Conservation (phyloP, 2,329 filamentous ascomycete genomes). For the Fusarium temperatum region DNA sequence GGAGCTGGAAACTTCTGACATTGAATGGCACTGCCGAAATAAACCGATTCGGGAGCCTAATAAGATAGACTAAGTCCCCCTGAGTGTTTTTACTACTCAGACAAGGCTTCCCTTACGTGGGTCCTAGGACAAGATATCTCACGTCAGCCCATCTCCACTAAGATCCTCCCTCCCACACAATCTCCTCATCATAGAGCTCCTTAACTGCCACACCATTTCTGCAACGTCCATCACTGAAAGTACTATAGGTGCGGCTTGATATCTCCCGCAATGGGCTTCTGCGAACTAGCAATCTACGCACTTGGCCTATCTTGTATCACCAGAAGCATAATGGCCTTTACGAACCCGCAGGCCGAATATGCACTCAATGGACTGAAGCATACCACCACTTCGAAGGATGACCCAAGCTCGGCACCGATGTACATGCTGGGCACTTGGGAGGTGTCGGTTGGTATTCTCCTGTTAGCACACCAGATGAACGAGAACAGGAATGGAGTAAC, state of each 20-base stretch:
- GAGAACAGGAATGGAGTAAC: not conserved
- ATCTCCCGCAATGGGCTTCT: not conserved
- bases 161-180: not conserved
- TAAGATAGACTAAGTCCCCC: too few species aligned
- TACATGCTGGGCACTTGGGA: conserved; percentile 12
- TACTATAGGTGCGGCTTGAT: rapidly evolving
- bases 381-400: not conserved
- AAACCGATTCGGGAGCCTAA: too few species aligned
- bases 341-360: conserved; percentile 4
- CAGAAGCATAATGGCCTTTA: conserved; percentile 10
- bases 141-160: not conserved
- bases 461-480: not conserved
- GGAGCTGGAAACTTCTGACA: not conserved
- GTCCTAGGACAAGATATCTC: not conserved
- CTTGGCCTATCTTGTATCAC: not conserved
- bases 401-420: not conserved
- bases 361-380: conserved; percentile 1
- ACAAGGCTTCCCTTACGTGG: too few species aligned
- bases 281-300: not conserved
- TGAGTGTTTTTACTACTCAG: not conserved
- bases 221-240: too few species aligned
- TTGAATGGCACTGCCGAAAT: not conserved
- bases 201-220: not conserved
- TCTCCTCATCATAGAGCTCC: too few species aligned
- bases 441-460: not conserved